Evolutionary conservation across 2,329 filamentous ascomycete genomes (phyloP), one percentile per base, ranked within the genome.

Genomic region (Penicillium sp.): DNA sequence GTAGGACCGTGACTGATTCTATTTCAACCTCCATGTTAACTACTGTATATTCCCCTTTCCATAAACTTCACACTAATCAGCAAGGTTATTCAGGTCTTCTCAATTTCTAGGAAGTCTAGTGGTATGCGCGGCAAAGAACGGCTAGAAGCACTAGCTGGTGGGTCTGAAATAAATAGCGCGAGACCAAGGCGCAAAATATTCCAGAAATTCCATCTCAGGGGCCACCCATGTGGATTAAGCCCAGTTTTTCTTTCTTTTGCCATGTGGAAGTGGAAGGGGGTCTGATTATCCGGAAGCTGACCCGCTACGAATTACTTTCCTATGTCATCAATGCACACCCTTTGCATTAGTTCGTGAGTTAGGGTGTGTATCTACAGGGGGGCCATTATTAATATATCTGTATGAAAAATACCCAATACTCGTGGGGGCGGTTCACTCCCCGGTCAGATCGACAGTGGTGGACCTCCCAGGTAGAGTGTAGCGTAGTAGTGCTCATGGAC

Each of bases 91-190:
- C 16, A 33, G 24, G 19, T n/a, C 14, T 19, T 10, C 21, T 50
- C 29, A 29, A 22, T 33, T 35, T 35, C 37, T 35, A 27, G 37
- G 24, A 31, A 48, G 26, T 13, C 26, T 19, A 43, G 19, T 42
- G 37, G 26, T 21, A 44, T 43, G 59, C 48, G 60, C 59, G 58
- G 60, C 51, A 61, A 63, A 62, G 43, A 62, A 63, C 55, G 56
- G 61, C 63, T 69, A 70, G 57, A 65, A 62, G 47, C 60, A 69
- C 63, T 70, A 70, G 66, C 57, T 24, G 35, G 67, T 70, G 68
- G 68, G 64, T 61, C 64, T 44, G 46, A 19, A 47, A 48, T 55
- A 59, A 62, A 59, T 46, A 56, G 45, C 50, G 29, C 35, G 37
- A 31, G 26, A 33, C 37, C 45, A 47, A 50, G 46, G 54, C 33